Percentiles rank a stretch among this genome's conserved stretches.
phyloP scores from a whole-genome alignment of 2,329 filamentous ascomycete genomes.

The Xylaria sp. region DNA sequence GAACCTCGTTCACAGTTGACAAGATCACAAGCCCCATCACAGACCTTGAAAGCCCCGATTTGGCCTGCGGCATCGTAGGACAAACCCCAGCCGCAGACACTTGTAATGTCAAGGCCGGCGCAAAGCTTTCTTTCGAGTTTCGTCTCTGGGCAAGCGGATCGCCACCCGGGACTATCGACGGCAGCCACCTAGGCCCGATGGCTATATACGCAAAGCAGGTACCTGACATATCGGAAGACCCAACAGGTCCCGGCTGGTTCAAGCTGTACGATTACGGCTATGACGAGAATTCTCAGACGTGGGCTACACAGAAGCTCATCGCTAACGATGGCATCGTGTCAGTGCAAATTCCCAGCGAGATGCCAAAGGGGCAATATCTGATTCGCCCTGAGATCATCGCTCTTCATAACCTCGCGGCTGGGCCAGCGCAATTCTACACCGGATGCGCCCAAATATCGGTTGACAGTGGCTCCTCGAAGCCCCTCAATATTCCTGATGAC shows the following conservation, averaged over 20 bases:
- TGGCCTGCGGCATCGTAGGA: slow-evolving; percentile 34
- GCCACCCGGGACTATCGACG: slow-evolving; percentile 30
- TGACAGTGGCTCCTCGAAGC: slow-evolving; percentile 26
- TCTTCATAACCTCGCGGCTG: slow-evolving; percentile 58
- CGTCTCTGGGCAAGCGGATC: slow-evolving; percentile 28
- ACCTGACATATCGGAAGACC: neutral
- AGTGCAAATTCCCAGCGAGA: slow-evolving; percentile 60
- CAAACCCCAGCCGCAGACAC: slow-evolving; percentile 23
- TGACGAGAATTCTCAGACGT: slow-evolving; percentile 40
- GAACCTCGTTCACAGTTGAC: slow-evolving; percentile 25
- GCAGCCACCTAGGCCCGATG: slow-evolving; percentile 30
- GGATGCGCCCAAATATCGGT: slow-evolving; percentile 25
- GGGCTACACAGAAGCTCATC: slow-evolving; percentile 52
- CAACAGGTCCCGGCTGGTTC: slow-evolving; percentile 34
- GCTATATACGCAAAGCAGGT: slow-evolving; percentile 35
- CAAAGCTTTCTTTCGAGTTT: slow-evolving; percentile 35
- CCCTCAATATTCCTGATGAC: slow-evolving; percentile 54
- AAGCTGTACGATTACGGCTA: slow-evolving; percentile 42
- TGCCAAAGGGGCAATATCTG: slow-evolving; percentile 65
- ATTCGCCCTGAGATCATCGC: slow-evolving; percentile 68
- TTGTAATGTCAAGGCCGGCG: slow-evolving; percentile 19
- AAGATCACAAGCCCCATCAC: slow-evolving; percentile 33
- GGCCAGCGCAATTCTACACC: slow-evolving; percentile 56
- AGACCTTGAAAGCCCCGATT: slow-evolving; percentile 23
- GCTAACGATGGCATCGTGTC: slow-evolving; percentile 59